These are phyloP conservation scores for Penicillium occitanis DNA, from an alignment of 2,329 filamentous ascomycete species.

Conservation along the genomic window DNA sequence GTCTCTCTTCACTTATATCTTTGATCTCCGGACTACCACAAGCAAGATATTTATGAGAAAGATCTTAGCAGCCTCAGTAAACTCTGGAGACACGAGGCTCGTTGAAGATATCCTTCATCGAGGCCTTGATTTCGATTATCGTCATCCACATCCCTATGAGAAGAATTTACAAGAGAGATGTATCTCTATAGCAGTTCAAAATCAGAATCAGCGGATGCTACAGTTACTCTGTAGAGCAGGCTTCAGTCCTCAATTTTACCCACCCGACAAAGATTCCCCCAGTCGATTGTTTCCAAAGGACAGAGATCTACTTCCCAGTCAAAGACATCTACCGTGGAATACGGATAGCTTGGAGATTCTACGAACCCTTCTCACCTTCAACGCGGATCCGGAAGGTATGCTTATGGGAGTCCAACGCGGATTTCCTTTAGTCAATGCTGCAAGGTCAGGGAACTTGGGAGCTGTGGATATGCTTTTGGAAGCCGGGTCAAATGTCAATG, in stretches of 20 bases:
- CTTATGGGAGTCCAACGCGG: not conserved
- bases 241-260: not conserved
- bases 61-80: slow-evolving; percentile 1
- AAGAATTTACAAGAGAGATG: not conserved
- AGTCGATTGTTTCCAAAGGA: too few relatives aligned
- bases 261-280: not conserved
- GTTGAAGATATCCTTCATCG: not conserved
- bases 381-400: not conserved
- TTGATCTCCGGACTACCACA: not conserved
- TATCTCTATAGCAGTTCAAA: slow-evolving; percentile 1
- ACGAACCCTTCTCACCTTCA: not conserved
- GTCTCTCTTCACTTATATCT: not conserved
- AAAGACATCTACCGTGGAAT: not conserved
- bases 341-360: not conserved
- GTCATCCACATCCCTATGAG: too few relatives aligned
- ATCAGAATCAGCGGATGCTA: slow-evolving; percentile 4
- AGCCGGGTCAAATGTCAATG: too few relatives aligned
- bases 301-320: not conserved
- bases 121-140: too few relatives aligned
- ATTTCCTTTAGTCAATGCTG: slow-evolving; percentile 10
- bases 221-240: slow-evolving; percentile 7
- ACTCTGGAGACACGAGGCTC: not conserved
- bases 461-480: too few relatives aligned
- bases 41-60: slow-evolving; percentile 7
- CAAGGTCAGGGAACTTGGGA: not conserved